These are phyloP conservation scores for Prunus fruticosa DNA, from an alignment of 306 rosid species.

Conservation along the genomic window DNA sequence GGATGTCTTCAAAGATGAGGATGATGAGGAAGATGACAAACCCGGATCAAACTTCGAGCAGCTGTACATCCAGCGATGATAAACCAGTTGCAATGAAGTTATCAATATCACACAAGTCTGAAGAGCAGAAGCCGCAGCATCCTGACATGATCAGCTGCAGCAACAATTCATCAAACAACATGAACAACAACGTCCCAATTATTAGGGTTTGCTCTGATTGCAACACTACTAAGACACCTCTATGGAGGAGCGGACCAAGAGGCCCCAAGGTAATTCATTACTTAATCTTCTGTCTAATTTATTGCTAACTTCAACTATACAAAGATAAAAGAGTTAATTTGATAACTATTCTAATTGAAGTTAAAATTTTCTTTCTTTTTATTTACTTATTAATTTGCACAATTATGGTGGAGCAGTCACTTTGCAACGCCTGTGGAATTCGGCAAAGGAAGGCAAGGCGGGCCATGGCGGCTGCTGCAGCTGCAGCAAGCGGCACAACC, in stretches of 20 bases:
- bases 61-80: neutral
- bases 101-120: conserved; percentile 28
- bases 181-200: conserved; percentile 29
- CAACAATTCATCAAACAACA: conserved; percentile 34
- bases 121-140: conserved; percentile 37
- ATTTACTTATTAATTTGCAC: neutral
- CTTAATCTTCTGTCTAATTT: neutral
- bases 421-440: conserved; percentile 96
- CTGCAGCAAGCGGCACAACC: conserved; percentile 44
- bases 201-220: conserved; percentile 92
- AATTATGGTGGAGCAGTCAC: conserved; percentile 44
- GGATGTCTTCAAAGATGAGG: conserved; percentile 83
- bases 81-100: neutral
- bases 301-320: neutral
- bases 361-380: neutral
- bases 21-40: conserved; percentile 60
- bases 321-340: neutral
- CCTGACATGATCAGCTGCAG: conserved; percentile 18
- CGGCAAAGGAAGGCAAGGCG: conserved; percentile 94
- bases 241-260: conserved; percentile 98
- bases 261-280: conserved; percentile 81
- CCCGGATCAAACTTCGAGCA: conserved; percentile 29
- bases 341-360: neutral
- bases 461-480: conserved; percentile 70
- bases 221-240: conserved; percentile 93